Evolutionary conservation across 495 filamentous ascomycete genomes (phyloP).

Genomic region (Apiosordaria backusii): DNA sequence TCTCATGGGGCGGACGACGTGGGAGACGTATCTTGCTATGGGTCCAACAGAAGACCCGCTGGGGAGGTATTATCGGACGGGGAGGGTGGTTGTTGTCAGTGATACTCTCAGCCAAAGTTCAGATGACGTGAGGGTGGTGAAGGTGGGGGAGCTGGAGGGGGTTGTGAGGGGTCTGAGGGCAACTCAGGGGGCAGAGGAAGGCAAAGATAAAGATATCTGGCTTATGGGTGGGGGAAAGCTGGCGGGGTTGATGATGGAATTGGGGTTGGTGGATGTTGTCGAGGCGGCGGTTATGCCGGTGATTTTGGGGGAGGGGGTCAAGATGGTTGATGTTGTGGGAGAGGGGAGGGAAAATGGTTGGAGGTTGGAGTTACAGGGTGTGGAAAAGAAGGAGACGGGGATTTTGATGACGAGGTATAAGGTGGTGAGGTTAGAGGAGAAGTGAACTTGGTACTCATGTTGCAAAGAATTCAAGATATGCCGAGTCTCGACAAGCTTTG

Average conservation of each 20-base stretch:
- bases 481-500: too few species aligned
- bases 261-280: constrained; percentile 17
- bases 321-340: constrained; percentile 6
- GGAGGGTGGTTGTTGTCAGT: not conserved
- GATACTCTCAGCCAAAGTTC: not conserved
- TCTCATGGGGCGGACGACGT: not conserved
- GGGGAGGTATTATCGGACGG: not conserved
- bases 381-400: not conserved
- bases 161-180: not conserved
- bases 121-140: not conserved
- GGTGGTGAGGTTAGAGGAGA: not conserved
- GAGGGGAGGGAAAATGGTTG: not conserved
- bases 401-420: not conserved
- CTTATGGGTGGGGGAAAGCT: constrained; percentile 21
- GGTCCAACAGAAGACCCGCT: not conserved
- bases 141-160: not conserved
- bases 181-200: not conserved
- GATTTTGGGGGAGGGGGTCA: constrained; percentile 13
- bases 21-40: not conserved
- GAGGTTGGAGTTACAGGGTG: not conserved
- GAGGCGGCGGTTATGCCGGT: constrained; percentile 26
- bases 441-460: too few species aligned
- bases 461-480: too few species aligned
- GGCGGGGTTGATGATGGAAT: constrained; percentile 14
- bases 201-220: constrained; percentile 17